A percentile compares a stretch with the other conserved stretches of the same genome.
Evolutionary conservation across 257 asterid species (phyloP).

Genomic region (Rubia yunnanensis): DNA sequence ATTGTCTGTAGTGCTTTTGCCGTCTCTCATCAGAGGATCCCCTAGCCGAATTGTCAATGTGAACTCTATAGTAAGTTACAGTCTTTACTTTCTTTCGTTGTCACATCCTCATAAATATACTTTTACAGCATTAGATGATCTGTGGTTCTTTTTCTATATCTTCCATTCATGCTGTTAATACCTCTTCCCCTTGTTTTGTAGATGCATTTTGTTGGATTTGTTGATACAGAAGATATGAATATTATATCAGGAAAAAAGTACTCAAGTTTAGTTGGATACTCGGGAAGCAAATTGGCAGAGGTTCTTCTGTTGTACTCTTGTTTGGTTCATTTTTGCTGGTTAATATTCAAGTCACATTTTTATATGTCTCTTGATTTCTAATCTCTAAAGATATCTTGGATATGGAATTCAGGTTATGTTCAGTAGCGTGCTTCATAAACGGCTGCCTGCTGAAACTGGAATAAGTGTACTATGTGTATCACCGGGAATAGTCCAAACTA

Average conservation of each 20-base stretch:
- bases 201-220: constrained; percentile 91
- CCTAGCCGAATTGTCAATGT: constrained; percentile 89
- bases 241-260: constrained; percentile 74
- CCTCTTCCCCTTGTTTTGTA: constrained; percentile 23
- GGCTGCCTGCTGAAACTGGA: constrained; percentile 88
- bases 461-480: constrained; percentile 71
- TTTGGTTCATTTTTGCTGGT: background rate
- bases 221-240: constrained; percentile 96
- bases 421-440: constrained; percentile 84
- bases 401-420: constrained; percentile 68
- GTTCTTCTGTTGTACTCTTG: constrained; percentile 26
- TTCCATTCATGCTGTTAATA: background rate
- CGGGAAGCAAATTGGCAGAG: constrained; percentile 89
- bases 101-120: background rate
- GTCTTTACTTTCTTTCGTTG: background rate
- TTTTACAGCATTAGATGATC: background rate
- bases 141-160: background rate
- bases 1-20: constrained; percentile 80
- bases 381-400: constrained; percentile 15
- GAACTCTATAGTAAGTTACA: constrained; percentile 69
- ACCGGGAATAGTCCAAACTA: constrained; percentile 94
- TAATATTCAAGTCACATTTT: background rate
- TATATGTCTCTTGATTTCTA: background rate
- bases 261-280: constrained; percentile 70
- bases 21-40: constrained; percentile 88